Conservation (phyloP, 192 early-diverging fungal genomes). For the Mycoemilia scoparia region DNA sequence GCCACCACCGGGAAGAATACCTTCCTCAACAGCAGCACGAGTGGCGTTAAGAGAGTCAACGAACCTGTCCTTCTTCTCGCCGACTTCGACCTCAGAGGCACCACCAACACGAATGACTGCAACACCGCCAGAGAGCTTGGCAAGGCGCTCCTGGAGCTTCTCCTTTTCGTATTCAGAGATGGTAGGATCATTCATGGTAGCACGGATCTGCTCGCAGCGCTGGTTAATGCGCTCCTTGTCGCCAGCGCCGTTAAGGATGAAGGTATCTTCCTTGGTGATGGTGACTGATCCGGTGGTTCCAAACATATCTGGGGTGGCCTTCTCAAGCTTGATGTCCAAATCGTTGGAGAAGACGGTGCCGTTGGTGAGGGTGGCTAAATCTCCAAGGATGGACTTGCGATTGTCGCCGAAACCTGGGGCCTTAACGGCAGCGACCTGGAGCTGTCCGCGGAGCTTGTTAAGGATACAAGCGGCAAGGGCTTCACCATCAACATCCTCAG, state of each 20-base stretch:
- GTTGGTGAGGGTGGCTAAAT: slow-evolving; percentile 93
- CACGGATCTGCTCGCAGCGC: slow-evolving; percentile 95
- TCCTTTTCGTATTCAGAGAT: slow-evolving; percentile 97
- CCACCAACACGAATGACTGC: slow-evolving; percentile 99
- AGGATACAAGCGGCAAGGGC: slow-evolving; percentile 98
- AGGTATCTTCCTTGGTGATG: slow-evolving; percentile 98
- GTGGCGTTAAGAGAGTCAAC: slow-evolving; percentile 97
- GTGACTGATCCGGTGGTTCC: slow-evolving; percentile 76
- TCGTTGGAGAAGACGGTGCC: slow-evolving; percentile 94
- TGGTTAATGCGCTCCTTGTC: slow-evolving; percentile 74
- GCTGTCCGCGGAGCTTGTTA: slow-evolving; percentile 98
- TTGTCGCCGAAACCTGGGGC: slow-evolving; percentile 99
- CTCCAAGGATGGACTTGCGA: slow-evolving; percentile 96
- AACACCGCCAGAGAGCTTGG: slow-evolving; percentile 94
- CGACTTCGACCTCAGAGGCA: slow-evolving; percentile 94
- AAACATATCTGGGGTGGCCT: slow-evolving; percentile 75
- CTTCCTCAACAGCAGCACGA: slow-evolving; percentile 97
- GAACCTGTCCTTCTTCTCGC: slow-evolving; percentile 99
- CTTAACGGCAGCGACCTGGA: slow-evolving; percentile 95
- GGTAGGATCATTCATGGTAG: slow-evolving; percentile 56
- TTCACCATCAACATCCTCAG: slow-evolving; percentile 98
- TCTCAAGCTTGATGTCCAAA: slow-evolving; percentile 91
- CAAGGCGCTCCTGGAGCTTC: slow-evolving; percentile 98
- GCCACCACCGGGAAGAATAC: slow-evolving; percentile 97
- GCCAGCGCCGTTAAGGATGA: slow-evolving; percentile 90